Conservation (phyloP, 2,329 filamentous ascomycete genomes). For the Stagonosporopsis cucurbitacearum region DNA sequence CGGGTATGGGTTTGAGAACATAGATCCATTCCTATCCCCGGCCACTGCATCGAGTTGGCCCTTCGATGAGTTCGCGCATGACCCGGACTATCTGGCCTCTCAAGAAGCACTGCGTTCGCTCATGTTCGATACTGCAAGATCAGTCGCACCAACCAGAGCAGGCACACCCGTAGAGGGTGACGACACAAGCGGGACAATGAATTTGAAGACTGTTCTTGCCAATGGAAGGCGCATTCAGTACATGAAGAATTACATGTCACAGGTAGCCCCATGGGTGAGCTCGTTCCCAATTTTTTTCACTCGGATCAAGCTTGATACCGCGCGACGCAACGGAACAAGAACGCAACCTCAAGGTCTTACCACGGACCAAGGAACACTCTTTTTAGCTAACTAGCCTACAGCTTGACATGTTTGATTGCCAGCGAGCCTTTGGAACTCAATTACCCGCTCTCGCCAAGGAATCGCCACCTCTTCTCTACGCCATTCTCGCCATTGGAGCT, state of each 20-base stretch:
- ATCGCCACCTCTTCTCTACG: constrained; percentile 55
- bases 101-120: constrained; percentile 37
- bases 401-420: constrained; percentile 62
- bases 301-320: neutral
- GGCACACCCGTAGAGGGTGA: constrained; percentile 28
- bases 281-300: neutral
- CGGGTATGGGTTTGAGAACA: constrained; percentile 18
- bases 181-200: constrained; percentile 10
- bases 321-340: too few species aligned
- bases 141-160: constrained; percentile 33
- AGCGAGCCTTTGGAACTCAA: constrained; percentile 57
- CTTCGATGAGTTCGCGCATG: constrained; percentile 36
- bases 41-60: constrained; percentile 32
- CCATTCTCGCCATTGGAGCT: constrained; percentile 60
- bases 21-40: constrained; percentile 35
- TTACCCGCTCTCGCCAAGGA: constrained; percentile 56
- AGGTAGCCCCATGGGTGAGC: constrained; percentile 39
- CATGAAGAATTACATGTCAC: constrained; percentile 39
- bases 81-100: constrained; percentile 39
- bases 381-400: constrained; percentile 10
- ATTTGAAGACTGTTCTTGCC: constrained; percentile 31
- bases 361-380: too few species aligned
- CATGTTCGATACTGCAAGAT: constrained; percentile 39
- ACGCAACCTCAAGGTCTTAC: too few species aligned
- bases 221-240: constrained; percentile 34